phyloP scores from a whole-genome alignment of 768 basidiomycete species.

The Serendipita sp. region DNA sequence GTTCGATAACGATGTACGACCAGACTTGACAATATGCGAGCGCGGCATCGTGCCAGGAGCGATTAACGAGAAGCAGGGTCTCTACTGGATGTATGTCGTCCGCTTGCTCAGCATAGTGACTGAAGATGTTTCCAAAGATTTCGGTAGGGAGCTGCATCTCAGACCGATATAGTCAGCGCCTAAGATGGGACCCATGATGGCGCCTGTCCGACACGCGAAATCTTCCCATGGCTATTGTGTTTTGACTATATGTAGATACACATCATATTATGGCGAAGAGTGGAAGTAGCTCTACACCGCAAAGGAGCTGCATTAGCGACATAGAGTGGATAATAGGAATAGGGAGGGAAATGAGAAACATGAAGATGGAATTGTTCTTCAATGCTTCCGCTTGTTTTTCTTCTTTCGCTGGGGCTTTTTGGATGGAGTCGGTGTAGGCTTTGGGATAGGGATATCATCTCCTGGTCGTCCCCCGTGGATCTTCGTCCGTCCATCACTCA shows the following conservation, averaged over 20 bases:
- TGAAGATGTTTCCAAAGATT: background rate
- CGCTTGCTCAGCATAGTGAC: background rate
- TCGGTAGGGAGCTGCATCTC: background rate
- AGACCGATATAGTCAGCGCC: no score
- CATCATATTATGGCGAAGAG: no score
- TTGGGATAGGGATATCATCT: slow-evolving; percentile 10
- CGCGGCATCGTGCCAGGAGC: background rate
- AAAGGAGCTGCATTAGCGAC: no score
- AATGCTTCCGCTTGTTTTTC: background rate
- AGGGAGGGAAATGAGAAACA: no score
- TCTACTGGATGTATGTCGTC: background rate
- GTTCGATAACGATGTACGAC: background rate
- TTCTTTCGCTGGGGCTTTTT: background rate
- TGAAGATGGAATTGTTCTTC: background rate
- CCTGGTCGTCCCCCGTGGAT: slow-evolving; percentile 52
- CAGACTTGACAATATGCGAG: background rate
- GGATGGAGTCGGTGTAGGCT: background rate
- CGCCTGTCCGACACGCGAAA: no score
- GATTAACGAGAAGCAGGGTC: background rate
- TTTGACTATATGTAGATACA: no score
- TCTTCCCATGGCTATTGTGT: no score
- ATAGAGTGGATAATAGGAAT: no score
- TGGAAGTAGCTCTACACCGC: no score
- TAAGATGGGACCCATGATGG: no score
- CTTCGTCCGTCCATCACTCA: slow-evolving; percentile 51